Evolutionary conservation across 371 early-diverging fungal genomes (phyloP).

Genomic region (Syncephalastrum contaminatum): DNA sequence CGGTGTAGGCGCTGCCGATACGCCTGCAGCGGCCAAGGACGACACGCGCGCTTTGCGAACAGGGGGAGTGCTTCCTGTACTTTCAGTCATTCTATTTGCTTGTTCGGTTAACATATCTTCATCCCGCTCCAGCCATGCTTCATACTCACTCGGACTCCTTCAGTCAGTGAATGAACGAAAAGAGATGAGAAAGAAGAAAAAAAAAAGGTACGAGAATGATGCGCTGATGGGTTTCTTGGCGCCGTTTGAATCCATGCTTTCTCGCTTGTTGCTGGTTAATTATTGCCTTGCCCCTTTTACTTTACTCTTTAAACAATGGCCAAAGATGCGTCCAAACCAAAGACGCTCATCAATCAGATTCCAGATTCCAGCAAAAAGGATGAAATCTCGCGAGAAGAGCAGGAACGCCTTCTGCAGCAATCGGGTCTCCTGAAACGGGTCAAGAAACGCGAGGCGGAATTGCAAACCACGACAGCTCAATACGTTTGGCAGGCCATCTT

Average conservation of each 20-base stretch:
- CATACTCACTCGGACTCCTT: background rate
- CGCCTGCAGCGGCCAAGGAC: conserved; percentile 23
- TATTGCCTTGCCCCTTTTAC: background rate
- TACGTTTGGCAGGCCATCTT: conserved; percentile 59
- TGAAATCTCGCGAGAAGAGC: conserved; percentile 39
- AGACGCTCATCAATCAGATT: conserved; percentile 41
- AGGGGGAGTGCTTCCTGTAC: conserved; percentile 8
- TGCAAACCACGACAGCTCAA: conserved; percentile 33
- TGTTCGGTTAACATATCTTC: background rate
- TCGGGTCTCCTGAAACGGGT: conserved; percentile 51
- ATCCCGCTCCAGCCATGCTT: background rate
- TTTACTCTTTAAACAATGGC: conserved; percentile 4
- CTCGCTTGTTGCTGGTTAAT: background rate
- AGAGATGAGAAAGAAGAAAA: conserved; percentile 10
- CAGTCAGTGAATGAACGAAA: conserved; percentile 9
- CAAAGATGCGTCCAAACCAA: conserved; percentile 6
- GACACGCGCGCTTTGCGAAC: conserved; percentile 19
- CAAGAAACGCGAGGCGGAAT: conserved; percentile 34
- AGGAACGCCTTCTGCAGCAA: conserved; percentile 49
- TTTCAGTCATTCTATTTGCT: conserved; percentile 13
- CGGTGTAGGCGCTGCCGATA: conserved; percentile 7
- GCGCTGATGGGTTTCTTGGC: background rate
- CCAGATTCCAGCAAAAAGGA: conserved; percentile 17
- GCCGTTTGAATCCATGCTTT: background rate
- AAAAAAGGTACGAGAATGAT: conserved; percentile 6